Evolutionary conservation across 257 asterid species (phyloP).

Genomic region (Paulownia fortunei): DNA sequence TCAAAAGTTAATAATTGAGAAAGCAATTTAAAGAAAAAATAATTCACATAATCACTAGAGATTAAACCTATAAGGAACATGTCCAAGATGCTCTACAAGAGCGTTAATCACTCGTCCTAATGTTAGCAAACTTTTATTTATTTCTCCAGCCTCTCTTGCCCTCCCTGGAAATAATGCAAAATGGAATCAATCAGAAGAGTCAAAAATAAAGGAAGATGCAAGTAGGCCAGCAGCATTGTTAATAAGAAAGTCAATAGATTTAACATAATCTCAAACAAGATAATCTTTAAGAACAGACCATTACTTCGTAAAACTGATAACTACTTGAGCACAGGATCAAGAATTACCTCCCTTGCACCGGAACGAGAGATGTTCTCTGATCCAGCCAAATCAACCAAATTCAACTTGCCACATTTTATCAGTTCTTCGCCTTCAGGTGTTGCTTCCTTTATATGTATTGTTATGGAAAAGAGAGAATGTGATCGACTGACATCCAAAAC

Average conservation of each 20-base stretch:
- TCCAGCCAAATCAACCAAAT: conserved; percentile 86
- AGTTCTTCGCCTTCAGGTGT: conserved; percentile 91
- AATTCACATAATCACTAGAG: neutral
- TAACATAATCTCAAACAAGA: neutral
- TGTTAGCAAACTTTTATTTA: conserved; percentile 84
- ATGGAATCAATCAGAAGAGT: neutral
- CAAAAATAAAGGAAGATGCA: neutral
- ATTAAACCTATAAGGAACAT: conserved; percentile 75
- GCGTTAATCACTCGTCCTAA: conserved; percentile 87
- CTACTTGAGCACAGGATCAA: neutral
- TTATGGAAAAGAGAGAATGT: conserved; percentile 83
- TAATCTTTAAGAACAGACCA: neutral
- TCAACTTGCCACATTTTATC: conserved; percentile 83
- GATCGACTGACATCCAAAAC: conserved; percentile 69
- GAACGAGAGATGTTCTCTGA: conserved; percentile 86
- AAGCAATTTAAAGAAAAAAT: neutral
- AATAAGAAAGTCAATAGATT: neutral
- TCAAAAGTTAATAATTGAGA: neutral
- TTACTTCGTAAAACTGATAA: neutral
- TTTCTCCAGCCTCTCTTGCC: conserved; percentile 93
- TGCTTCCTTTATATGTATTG: conserved; percentile 87
- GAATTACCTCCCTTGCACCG: conserved; percentile 82
- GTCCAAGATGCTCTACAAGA: conserved; percentile 88
- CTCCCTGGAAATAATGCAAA: conserved; percentile 50
- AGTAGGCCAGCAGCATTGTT: neutral